Conservation (phyloP, 371 early-diverging fungal genomes). For the Saksenaea vasiformis region DNA sequence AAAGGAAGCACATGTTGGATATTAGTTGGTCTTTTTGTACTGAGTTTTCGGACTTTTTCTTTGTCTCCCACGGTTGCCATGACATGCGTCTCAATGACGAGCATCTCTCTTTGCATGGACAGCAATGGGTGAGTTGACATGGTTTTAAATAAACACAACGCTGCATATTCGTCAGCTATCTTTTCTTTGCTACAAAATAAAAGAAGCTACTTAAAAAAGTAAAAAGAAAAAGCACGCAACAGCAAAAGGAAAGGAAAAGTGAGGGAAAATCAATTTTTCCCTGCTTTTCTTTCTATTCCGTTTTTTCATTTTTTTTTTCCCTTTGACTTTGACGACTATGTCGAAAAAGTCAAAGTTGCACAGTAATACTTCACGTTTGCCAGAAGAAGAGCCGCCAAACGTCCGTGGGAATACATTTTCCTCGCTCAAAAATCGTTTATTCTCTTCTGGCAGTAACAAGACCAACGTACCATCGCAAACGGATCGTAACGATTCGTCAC, state of each 20-base stretch:
- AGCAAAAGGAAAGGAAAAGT: neutral
- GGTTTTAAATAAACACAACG: no score
- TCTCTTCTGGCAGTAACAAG: slow-evolving; percentile 11
- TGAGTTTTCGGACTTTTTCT: no score
- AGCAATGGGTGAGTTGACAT: no score
- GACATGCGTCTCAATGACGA: no score
- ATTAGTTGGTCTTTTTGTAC: no score
- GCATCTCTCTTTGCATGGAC: no score
- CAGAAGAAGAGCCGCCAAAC: slow-evolving; percentile 12
- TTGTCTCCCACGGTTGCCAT: no score
- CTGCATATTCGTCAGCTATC: neutral
- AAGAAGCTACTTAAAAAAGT: neutral
- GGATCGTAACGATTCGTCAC: neutral
- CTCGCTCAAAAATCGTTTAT: slow-evolving; percentile 26
- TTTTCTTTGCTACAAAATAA: neutral
- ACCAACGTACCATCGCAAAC: neutral
- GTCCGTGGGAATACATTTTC: slow-evolving; percentile 21
- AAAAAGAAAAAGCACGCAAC: neutral
- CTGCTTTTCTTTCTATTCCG: slow-evolving; percentile 2
- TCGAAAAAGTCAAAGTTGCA: slow-evolving; percentile 17
- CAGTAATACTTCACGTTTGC: slow-evolving; percentile 8
- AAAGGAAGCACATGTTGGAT: no score
- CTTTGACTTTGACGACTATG: neutral
- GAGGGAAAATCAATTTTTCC: slow-evolving; percentile 5
- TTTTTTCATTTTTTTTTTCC: slow-evolving; percentile 3